A percentile compares a stretch with the other conserved stretches of the same genome.
phyloP scores from a whole-genome alignment of 495 filamentous ascomycete species.

The Cercophora samala region DNA sequence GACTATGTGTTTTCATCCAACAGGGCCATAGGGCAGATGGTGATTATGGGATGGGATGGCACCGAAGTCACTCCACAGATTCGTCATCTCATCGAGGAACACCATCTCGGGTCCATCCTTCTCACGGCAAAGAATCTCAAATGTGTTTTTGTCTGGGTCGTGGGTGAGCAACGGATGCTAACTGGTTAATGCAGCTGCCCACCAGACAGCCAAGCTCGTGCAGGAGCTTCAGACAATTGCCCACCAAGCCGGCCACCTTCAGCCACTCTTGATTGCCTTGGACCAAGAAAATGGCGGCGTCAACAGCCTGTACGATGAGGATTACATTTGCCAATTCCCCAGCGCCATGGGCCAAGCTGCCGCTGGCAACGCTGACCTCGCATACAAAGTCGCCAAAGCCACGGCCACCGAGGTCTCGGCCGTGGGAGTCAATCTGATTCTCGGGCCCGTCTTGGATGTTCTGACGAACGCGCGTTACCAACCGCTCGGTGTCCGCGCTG shows the following conservation, averaged over 20 bases:
- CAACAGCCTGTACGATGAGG: slow-evolving; percentile 88
- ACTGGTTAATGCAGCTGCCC: slow-evolving; percentile 58
- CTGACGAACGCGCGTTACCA: slow-evolving; percentile 85
- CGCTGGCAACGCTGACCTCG: slow-evolving; percentile 71
- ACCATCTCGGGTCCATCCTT: slow-evolving; percentile 72
- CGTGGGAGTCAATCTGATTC: slow-evolving; percentile 85
- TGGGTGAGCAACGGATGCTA: slow-evolving; percentile 9
- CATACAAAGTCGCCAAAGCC: slow-evolving; percentile 78
- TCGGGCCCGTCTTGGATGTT: slow-evolving; percentile 87
- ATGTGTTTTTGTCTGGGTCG: slow-evolving; percentile 48
- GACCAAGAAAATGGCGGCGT: slow-evolving; percentile 96
- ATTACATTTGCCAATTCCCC: slow-evolving; percentile 86
- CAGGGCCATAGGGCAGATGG: slow-evolving; percentile 78
- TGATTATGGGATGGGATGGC: slow-evolving; percentile 95
- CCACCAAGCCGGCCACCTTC: slow-evolving; percentile 77
- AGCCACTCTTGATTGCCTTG: slow-evolving; percentile 77
- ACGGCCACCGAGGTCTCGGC: slow-evolving; percentile 82
- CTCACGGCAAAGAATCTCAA: slow-evolving; percentile 88
- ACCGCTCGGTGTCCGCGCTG: slow-evolving; percentile 76
- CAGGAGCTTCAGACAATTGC: slow-evolving; percentile 86
- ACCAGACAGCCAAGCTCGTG: slow-evolving; percentile 75
- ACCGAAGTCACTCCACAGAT: slow-evolving; percentile 84
- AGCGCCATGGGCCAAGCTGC: slow-evolving; percentile 89
- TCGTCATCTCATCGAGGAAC: slow-evolving; percentile 75
- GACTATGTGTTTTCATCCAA: slow-evolving; percentile 5